Conservation (phyloP, 2,329 filamentous ascomycete species). For the Colletotrichum australisinense region DNA sequence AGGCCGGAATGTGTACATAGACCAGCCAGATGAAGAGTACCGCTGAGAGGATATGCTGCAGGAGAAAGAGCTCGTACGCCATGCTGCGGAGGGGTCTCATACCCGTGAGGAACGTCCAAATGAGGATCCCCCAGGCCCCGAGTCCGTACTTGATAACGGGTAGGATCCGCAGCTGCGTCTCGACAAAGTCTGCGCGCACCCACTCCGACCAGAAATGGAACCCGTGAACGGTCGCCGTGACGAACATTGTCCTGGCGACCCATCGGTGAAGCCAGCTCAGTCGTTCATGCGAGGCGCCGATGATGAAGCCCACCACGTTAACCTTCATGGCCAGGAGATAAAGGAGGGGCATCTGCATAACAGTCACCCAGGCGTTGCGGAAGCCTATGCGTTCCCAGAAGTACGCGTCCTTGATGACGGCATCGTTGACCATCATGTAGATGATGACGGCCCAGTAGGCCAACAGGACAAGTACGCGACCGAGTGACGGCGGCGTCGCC, state of each 20-base stretch:
- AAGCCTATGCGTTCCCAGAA: conserved; percentile 75
- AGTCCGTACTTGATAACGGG: conserved; percentile 67
- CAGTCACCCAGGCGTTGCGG: conserved; percentile 74
- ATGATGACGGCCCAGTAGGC: conserved; percentile 70
- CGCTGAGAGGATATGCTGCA: conserved; percentile 74
- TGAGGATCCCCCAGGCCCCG: conserved; percentile 72
- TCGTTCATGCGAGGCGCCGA: conserved; percentile 74
- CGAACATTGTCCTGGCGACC: conserved; percentile 75
- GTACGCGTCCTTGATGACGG: conserved; percentile 62
- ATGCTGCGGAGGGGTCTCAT: conserved; percentile 73
- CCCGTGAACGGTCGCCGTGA: conserved; percentile 76
- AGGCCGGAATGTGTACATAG: conserved; percentile 70
- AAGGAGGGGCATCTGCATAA: conserved; percentile 73
- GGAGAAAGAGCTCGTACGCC: conserved; percentile 76
- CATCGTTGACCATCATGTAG: conserved; percentile 65
- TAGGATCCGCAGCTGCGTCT: conserved; percentile 69
- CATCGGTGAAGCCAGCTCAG: conserved; percentile 81
- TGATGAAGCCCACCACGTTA: conserved; percentile 68
- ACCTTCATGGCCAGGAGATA: conserved; percentile 72
- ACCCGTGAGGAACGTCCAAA: conserved; percentile 74
- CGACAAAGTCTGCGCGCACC: conserved; percentile 68
- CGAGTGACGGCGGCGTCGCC: conserved; percentile 68
- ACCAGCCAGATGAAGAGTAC: conserved; percentile 72
- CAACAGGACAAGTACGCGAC: conserved; percentile 64
- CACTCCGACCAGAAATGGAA: conserved; percentile 77